A percentile compares a stretch with the other conserved stretches of the same genome.
Evolutionary conservation across 805 yeast species (phyloP).

Genomic region (Wickerhamiella musiphila): DNA sequence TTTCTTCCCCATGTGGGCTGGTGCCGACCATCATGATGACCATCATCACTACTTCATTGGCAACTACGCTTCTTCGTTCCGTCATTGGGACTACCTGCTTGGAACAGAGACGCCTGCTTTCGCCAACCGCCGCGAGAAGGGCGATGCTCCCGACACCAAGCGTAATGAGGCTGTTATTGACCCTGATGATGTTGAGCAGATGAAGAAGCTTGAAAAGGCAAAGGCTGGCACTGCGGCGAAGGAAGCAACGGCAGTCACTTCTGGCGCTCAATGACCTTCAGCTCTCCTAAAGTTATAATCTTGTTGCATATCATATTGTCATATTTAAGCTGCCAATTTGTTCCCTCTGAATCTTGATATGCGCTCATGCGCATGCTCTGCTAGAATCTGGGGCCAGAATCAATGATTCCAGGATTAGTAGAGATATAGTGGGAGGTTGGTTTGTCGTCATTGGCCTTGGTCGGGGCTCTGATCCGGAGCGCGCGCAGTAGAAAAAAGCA

Average conservation of each 20-base stretch:
- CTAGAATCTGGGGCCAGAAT: too few species aligned
- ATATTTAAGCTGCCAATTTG: not conserved
- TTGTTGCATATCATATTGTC: not conserved
- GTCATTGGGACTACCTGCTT: conserved; percentile 85
- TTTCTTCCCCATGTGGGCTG: conserved; percentile 92
- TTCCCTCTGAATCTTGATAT: conserved; percentile 20
- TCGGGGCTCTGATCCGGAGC: too few species aligned
- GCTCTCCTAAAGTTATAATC: too few species aligned
- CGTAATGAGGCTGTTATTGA: conserved; percentile 15
- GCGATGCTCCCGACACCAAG: conserved; percentile 15
- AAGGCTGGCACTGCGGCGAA: conserved; percentile 1
- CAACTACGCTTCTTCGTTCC: conserved; percentile 83
- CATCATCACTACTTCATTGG: conserved; percentile 95
- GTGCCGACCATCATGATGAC: conserved; percentile 95
- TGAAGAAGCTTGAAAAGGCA: conserved; percentile 6
- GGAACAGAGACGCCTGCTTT: conserved; percentile 53
- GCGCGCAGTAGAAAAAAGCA: too few species aligned
- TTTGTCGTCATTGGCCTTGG: too few species aligned
- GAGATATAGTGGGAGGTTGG: too few species aligned
- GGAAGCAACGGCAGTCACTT: not conserved
- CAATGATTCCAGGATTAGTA: too few species aligned
- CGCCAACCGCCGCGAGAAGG: conserved; percentile 31
- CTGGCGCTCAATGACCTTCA: conserved; percentile 1
- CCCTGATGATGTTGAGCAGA: conserved; percentile 14
- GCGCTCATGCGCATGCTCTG: too few species aligned